Conservation (phyloP, 345 rosid genomes). For the Salix arbutifolia region DNA sequence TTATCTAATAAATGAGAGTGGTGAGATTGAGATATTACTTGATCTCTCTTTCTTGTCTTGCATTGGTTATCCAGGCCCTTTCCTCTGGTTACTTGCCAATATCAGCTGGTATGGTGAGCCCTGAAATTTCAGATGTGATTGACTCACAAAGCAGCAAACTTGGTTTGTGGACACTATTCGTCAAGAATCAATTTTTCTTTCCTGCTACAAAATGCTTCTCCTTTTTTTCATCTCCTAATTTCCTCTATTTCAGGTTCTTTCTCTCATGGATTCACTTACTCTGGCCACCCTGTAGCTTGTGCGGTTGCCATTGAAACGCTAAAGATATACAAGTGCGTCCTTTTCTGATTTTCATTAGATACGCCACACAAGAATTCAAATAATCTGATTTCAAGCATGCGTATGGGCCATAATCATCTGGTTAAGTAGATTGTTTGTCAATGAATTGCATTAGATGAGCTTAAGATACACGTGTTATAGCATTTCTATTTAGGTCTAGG, state of each 20-base stretch:
- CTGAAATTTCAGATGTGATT: conserved; percentile 78
- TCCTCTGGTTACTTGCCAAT: conserved; percentile 95
- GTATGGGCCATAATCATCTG: neutral
- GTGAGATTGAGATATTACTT: too few species aligned
- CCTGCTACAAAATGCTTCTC: neutral
- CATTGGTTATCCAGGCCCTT: conserved; percentile 55
- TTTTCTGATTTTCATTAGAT: neutral
- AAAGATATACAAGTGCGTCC: conserved; percentile 62
- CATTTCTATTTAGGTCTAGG: neutral
- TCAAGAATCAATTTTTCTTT: neutral
- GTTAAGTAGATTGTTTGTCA: neutral
- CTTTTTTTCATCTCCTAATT: neutral
- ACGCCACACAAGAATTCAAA: neutral
- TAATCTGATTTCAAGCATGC: neutral
- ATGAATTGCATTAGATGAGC: neutral
- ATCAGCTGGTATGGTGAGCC: conserved; percentile 84
- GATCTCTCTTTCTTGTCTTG: neutral
- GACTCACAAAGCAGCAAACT: conserved; percentile 92
- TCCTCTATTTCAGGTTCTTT: conserved; percentile 52
- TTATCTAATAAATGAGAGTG: too few species aligned
- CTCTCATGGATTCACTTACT: conserved; percentile 92
- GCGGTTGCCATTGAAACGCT: conserved; percentile 81
- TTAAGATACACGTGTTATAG: neutral
- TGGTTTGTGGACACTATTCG: conserved; percentile 40
- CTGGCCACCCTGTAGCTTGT: conserved; percentile 96